Evolutionary conservation across 2,329 filamentous ascomycete genomes (phyloP).

Genomic region (Huntiella bhutanensis): DNA sequence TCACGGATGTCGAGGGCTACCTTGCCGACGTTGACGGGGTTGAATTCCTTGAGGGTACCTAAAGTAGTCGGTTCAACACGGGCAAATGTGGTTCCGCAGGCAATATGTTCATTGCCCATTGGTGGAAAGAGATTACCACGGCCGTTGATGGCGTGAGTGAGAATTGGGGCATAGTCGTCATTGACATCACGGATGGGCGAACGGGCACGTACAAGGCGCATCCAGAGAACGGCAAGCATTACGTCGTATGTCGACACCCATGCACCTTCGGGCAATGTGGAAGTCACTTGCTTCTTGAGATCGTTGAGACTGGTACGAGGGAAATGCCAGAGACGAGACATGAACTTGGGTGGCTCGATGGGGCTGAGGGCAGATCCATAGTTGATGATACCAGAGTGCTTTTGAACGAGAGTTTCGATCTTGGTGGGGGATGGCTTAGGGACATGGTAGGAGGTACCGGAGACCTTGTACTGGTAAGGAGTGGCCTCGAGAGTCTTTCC

Average conservation of each 20-base stretch:
- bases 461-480: not conserved
- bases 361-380: not conserved
- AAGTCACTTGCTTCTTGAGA: not conserved
- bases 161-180: not conserved
- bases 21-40: slow-evolving; percentile 1
- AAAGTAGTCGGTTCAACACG: slow-evolving; percentile 2
- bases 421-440: slow-evolving; percentile 1
- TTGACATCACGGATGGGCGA: not conserved
- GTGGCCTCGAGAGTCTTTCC: not conserved
- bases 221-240: not conserved
- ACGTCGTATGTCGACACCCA: slow-evolving; percentile 6
- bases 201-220: slow-evolving; percentile 2
- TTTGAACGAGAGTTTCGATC: not conserved
- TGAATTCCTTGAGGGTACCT: not conserved
- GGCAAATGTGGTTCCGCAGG: slow-evolving; percentile 1
- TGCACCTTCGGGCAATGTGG: not conserved
- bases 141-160: slow-evolving; percentile 3
- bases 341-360: not conserved
- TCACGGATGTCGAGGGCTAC: slow-evolving; percentile 4
- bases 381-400: not conserved
- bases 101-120: slow-evolving; percentile 3
- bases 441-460: slow-evolving; percentile 3
- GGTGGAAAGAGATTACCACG: slow-evolving; percentile 3
- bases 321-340: slow-evolving; percentile 5
- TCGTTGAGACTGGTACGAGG: not conserved